phyloP scores from a whole-genome alignment of 2,329 filamentous ascomycete genomes.

The Trichoderma guizhouense region DNA sequence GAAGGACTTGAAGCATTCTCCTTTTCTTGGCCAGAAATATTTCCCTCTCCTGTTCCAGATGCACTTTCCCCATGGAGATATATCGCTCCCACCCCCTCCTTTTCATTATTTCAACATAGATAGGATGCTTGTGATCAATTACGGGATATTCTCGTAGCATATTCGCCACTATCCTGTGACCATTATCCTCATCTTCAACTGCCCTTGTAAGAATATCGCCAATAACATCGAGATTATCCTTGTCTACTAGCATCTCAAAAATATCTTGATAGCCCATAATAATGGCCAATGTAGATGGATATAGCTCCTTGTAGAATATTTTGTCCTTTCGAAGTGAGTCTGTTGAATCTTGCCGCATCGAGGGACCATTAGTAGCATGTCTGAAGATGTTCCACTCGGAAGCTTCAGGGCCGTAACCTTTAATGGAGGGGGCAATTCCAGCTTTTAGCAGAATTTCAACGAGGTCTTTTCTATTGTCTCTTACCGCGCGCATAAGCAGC shows the following conservation, averaged over 20 bases:
- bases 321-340: background rate
- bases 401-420: background rate
- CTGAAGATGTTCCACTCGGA: background rate
- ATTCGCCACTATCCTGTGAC: background rate
- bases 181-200: background rate
- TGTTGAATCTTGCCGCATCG: background rate
- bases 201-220: background rate
- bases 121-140: background rate
- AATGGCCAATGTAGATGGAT: background rate
- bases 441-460: background rate
- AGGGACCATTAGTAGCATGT: background rate
- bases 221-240: background rate
- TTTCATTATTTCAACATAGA: background rate
- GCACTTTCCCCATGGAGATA: background rate
- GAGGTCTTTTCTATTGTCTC: background rate
- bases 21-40: background rate
- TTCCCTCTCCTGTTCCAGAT: background rate
- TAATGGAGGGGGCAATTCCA: background rate
- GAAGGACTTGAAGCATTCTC: background rate
- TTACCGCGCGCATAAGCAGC: background rate
- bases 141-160: background rate
- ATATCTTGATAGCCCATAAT: background rate
- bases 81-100: background rate
- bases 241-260: background rate
- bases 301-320: background rate